A percentile compares a stretch with the other conserved stretches of the same genome.
Evolutionary conservation across 139 green algal species (phyloP).

Genomic region (Micractinium conductrix): DNA sequence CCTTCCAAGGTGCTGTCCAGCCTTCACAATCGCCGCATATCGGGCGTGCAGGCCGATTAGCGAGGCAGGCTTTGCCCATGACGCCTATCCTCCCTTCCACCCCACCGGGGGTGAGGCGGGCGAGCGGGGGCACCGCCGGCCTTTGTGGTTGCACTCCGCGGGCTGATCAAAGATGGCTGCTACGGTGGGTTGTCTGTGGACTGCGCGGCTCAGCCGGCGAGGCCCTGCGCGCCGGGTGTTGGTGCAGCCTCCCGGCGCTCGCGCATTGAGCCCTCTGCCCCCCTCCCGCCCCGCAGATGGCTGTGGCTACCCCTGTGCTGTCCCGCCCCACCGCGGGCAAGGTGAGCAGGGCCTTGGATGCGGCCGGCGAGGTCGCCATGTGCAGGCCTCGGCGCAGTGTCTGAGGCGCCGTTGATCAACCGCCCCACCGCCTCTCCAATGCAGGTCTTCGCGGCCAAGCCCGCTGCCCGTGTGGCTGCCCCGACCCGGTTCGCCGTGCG

Average conservation of each 20-base stretch:
- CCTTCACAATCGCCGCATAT: no score
- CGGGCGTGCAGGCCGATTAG: no score
- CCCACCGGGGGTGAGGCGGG: background rate
- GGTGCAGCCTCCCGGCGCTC: background rate
- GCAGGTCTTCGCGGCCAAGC: constrained; percentile 38
- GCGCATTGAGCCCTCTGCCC: background rate
- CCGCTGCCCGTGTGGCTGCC: background rate
- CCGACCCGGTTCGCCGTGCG: constrained; percentile 1
- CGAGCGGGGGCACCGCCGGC: background rate
- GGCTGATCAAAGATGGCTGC: background rate
- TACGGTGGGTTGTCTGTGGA: background rate
- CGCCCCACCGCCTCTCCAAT: background rate
- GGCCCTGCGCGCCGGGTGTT: background rate
- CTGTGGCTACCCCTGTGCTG: background rate
- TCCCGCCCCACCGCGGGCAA: constrained; percentile 8
- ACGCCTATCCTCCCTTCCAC: no score
- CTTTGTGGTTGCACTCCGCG: background rate
- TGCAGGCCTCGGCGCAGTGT: background rate
- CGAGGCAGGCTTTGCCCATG: no score
- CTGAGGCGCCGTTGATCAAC: background rate
- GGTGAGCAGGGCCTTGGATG: background rate
- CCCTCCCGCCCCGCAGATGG: constrained; percentile 4
- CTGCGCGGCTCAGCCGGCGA: background rate
- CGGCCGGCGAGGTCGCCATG: background rate
- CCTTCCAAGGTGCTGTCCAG: no score